Base-by-base conservation (phyloP, 2,329 filamentous ascomycete genomes). In the Aspergillus calidoustus region DNA sequence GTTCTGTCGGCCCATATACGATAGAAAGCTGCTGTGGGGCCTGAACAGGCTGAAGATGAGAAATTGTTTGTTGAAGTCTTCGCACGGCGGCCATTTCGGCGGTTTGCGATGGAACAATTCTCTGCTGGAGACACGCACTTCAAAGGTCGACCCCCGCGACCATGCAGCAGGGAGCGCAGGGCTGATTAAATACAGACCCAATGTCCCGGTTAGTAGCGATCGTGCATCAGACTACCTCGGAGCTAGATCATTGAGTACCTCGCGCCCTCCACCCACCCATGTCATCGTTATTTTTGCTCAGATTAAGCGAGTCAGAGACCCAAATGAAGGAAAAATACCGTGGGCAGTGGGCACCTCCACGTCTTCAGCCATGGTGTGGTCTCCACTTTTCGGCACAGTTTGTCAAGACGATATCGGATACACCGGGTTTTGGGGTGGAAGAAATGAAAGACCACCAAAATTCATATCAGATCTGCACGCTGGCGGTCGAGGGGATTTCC, bases 1-100 rank as follows among this genome's bases (percentile, higher is more conserved):
- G 88, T 66, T 91, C 84, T 48, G 86, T 83, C 2, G 88, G 87
- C 1, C 91, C 91, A 57, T 90, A 82, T 31, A 93, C 83, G 22
- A 92, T 76, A 0, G 90, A 84, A 51, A 81, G 69, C 23, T 70
- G 66, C 28, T 67, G 62, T 11, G 64, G 53, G 4, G 51, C 58
- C 19, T 61, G 38, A 1, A 60, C 57, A 4, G 69, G 64, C 49
- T 71, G 67, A 17, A 73, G 57, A 55, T 76, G 73, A n/a, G 69
- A 70, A 31, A 71, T 64, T 9, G 69, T 74, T 60, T 72, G 71
- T 55, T 73, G 70, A 52, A 75, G 66, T 51, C 72, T 70, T 54
- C 71, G 70, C 56, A 73, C 68, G 61, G 68, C 60, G 38, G 70
- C 65, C 71, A 74, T 74, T 38, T 17, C 63, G 46, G 23, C 47